A percentile compares a stretch with the other conserved stretches of the same genome.
phyloP scores from a whole-genome alignment of 1,139 yeast genomes.

The Sugiyamaella japonica region DNA sequence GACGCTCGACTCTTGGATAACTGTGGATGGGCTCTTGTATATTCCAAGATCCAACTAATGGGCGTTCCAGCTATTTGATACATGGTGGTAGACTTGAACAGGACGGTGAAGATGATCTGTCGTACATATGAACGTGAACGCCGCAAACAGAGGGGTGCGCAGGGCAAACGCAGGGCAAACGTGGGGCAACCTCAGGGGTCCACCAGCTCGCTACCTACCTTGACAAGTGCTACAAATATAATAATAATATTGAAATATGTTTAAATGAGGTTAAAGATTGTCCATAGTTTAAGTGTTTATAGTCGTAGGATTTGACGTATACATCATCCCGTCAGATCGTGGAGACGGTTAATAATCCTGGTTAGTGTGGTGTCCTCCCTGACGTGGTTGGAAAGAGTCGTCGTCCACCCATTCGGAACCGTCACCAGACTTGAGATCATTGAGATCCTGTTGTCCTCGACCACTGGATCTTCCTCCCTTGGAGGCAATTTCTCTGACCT shows the following conservation, averaged over 20 bases:
- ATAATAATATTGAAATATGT: not conserved
- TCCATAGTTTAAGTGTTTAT: not conserved
- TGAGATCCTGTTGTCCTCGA: not conserved
- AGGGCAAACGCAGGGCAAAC: not conserved
- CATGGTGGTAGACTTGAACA: not conserved
- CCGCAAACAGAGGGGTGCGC: not conserved
- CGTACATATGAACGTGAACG: not conserved
- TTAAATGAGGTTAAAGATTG: not conserved
- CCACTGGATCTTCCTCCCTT: not conserved
- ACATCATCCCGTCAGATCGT: not conserved
- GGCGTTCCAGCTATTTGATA: constrained; percentile 1
- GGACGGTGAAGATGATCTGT: not conserved
- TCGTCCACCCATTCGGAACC: not conserved
- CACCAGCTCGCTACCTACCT: not conserved
- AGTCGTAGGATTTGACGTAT: not conserved
- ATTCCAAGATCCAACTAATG: constrained; percentile 9
- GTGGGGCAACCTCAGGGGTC: not conserved
- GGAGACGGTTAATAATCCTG: not conserved
- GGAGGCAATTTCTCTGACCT: not conserved
- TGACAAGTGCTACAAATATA: not conserved
- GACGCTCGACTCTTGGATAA: not conserved
- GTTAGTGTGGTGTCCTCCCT: not conserved
- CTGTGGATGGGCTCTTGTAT: constrained; percentile 4
- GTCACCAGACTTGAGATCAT: not conserved
- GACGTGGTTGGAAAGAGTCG: not conserved